A percentile compares a stretch with the other conserved stretches of the same genome.
Conservation (phyloP, 2,329 filamentous ascomycete species). For the Aureobasidium sp. region DNA sequence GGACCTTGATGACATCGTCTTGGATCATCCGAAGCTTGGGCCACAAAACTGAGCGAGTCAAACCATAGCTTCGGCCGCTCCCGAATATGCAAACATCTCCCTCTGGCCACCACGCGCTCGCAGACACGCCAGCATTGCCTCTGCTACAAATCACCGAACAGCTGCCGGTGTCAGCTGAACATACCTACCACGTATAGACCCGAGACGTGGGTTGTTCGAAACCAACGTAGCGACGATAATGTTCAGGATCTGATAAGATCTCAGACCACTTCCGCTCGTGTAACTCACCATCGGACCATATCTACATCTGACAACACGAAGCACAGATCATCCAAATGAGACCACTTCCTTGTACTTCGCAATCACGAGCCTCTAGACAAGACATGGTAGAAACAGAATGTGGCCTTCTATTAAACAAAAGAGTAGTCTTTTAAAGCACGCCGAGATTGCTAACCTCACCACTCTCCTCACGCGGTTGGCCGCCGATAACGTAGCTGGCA, state of each 20-base stretch:
- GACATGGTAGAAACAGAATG: neutral
- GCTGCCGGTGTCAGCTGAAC: neutral
- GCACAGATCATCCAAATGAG: neutral
- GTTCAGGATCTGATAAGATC: neutral
- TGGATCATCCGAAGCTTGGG: neutral
- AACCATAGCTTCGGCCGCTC: neutral
- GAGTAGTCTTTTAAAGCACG: neutral
- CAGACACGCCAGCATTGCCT: neutral
- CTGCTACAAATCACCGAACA: neutral
- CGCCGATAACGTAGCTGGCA: slow-evolving; percentile 65
- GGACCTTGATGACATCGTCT: neutral
- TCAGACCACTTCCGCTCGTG: neutral
- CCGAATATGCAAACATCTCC: neutral
- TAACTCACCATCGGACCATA: neutral
- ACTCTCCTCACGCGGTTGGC: slow-evolving; percentile 40
- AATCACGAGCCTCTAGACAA: too few species aligned
- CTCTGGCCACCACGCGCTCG: slow-evolving; percentile 1
- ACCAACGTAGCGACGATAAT: neutral
- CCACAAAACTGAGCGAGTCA: neutral
- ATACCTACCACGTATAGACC: neutral
- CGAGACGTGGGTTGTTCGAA: neutral
- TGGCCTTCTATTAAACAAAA: neutral
- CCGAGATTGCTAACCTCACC: slow-evolving; percentile 13
- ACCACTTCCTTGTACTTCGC: neutral
- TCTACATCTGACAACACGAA: neutral